phyloP scores from a whole-genome alignment of 2,329 filamentous ascomycete genomes.

The Tolypocladium guangdongense region DNA sequence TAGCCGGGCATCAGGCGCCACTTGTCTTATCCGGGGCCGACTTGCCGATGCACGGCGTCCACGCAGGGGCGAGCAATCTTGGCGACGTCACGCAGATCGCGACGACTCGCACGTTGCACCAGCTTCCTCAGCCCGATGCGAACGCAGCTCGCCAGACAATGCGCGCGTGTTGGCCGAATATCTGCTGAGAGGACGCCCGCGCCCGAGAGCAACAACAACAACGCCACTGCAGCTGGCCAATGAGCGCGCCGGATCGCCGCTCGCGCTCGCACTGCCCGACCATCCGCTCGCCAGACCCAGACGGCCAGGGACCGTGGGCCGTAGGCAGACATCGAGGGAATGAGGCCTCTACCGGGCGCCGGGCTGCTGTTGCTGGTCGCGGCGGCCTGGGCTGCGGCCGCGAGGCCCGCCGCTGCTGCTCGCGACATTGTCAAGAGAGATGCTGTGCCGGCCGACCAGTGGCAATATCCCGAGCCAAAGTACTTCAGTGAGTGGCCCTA shows the following conservation, averaged over 20 bases:
- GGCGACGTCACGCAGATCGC: background rate
- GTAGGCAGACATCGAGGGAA: background rate
- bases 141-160: background rate
- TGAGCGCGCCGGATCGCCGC: background rate
- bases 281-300: background rate
- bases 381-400: conserved; percentile 1
- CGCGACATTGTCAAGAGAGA: background rate
- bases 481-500: conserved; percentile 12
- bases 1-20: background rate
- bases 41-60: background rate
- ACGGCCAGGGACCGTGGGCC: background rate
- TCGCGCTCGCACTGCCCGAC: background rate
- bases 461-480: conserved; percentile 8
- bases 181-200: background rate
- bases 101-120: background rate
- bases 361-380: conserved; percentile 1
- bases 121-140: background rate
- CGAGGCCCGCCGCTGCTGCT: too few relatives aligned
- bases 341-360: background rate
- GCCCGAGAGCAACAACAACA: background rate
- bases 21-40: background rate
- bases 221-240: background rate
- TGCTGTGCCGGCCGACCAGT: conserved; percentile 1
- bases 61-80: background rate
- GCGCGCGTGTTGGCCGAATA: background rate